Evolutionary conservation across 306 rosid genomes (phyloP).

Genomic region (Luffa acutangula): DNA sequence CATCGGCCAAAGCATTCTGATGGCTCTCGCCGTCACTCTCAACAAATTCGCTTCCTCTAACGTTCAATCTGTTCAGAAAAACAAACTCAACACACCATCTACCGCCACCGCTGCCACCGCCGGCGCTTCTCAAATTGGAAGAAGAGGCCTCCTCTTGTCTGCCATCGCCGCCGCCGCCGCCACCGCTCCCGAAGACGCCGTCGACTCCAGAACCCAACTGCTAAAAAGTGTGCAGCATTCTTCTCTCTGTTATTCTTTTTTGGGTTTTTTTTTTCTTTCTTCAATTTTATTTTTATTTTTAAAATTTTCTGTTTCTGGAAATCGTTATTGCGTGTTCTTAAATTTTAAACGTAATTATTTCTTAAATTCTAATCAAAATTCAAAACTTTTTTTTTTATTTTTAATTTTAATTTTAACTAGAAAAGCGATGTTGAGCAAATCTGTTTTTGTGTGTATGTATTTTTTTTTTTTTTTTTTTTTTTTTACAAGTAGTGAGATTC

Average conservation of each 20-base stretch:
- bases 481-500: too few species aligned
- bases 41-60: conserved; percentile 75
- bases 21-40: conserved; percentile 71
- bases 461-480: too few species aligned
- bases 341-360: too few species aligned
- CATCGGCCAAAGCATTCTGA: conserved; percentile 57
- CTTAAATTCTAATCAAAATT: too few species aligned
- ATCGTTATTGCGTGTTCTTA: neutral
- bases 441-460: neutral
- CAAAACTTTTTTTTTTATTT: too few species aligned
- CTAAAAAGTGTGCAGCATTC: conserved; percentile 52
- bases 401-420: too few species aligned
- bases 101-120: conserved; percentile 1
- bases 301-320: neutral
- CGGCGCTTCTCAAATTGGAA: conserved; percentile 21
- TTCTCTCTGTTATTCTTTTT: neutral
- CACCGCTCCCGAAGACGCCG: conserved; percentile 25
- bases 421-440: too few species aligned
- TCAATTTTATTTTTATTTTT: neutral
- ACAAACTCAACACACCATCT: conserved; percentile 10
- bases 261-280: too few species aligned
- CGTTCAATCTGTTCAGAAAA: conserved; percentile 52
- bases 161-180: conserved; percentile 30
- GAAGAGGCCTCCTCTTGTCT: conserved; percentile 59
- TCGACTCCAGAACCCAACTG: conserved; percentile 56